These are phyloP conservation scores for Arthrobotrys conoides DNA, from an alignment of 2,329 filamentous ascomycete species.

Conservation along the genomic window DNA sequence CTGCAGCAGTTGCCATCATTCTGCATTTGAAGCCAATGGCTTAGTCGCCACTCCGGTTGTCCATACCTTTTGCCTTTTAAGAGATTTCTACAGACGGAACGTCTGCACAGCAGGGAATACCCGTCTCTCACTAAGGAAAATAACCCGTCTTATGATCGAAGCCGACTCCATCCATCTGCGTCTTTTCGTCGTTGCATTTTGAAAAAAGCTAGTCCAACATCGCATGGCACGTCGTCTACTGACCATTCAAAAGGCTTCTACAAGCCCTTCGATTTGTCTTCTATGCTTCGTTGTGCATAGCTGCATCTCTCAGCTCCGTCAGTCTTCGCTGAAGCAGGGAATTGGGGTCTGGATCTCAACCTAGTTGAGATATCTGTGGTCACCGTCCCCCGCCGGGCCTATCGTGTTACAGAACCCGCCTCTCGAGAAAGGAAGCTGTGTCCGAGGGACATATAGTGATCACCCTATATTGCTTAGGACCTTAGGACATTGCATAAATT, in stretches of 20 bases:
- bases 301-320: slow-evolving; percentile 47
- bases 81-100: slow-evolving; percentile 24
- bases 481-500: slow-evolving; percentile 52
- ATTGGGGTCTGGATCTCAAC: slow-evolving; percentile 40
- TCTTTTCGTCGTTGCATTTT: slow-evolving; percentile 25
- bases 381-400: slow-evolving; percentile 48
- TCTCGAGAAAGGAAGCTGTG: slow-evolving; percentile 50
- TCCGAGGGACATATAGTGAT: slow-evolving; percentile 39
- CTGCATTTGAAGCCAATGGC: slow-evolving; percentile 12
- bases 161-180: slow-evolving; percentile 26
- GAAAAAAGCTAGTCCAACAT: slow-evolving; percentile 29
- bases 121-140: slow-evolving; percentile 26
- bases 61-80: slow-evolving; percentile 32
- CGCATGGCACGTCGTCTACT: slow-evolving; percentile 26
- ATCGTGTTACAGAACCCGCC: slow-evolving; percentile 35
- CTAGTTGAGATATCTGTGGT: slow-evolving; percentile 39
- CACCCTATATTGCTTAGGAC: slow-evolving; percentile 32
- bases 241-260: slow-evolving; percentile 31
- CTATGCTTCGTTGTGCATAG: slow-evolving; percentile 32
- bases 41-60: slow-evolving; percentile 31
- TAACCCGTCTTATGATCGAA: slow-evolving; percentile 32
- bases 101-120: slow-evolving; percentile 35
- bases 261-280: slow-evolving; percentile 47
- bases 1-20: slow-evolving; percentile 42
- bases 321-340: slow-evolving; percentile 42